A percentile compares a stretch with the other conserved stretches of the same genome.
Conservation (phyloP, 2,329 filamentous ascomycete genomes). For the Sclerotinia sclerotiorum region DNA sequence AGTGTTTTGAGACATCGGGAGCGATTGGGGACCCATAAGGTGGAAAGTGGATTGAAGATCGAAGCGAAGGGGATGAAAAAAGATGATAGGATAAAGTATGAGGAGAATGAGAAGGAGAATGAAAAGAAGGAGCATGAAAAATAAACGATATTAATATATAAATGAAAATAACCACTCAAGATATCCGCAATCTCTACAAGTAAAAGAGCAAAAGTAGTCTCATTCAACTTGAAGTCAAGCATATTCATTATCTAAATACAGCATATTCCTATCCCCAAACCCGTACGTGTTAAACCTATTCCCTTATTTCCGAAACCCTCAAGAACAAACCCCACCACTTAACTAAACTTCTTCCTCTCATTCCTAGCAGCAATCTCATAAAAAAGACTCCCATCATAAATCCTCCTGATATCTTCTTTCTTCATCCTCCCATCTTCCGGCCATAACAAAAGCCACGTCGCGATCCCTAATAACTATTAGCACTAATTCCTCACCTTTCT, state of each 20-base stretch:
- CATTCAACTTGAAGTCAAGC: background rate
- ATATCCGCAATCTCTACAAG: no score
- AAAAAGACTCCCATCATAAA: slow-evolving; percentile 55
- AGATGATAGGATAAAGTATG: background rate
- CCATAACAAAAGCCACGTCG: slow-evolving; percentile 54
- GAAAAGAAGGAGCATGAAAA: no score
- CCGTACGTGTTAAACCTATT: background rate
- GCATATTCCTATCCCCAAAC: background rate
- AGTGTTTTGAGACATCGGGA: background rate
- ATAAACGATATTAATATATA: background rate
- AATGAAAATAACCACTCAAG: no score
- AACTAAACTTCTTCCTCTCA: slow-evolving; percentile 20
- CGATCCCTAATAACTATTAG: slow-evolving; percentile 42
- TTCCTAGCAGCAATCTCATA: slow-evolving; percentile 44
- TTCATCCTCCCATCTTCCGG: slow-evolving; percentile 55
- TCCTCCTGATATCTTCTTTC: slow-evolving; percentile 56
- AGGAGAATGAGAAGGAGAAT: background rate
- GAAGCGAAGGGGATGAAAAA: background rate
- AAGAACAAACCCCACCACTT: no score
- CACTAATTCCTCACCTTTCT: background rate
- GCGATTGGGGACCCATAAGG: background rate
- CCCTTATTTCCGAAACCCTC: background rate
- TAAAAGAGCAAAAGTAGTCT: background rate
- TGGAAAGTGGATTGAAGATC: background rate
- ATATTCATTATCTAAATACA: background rate